Conservation (phyloP, 1,284 basidiomycete species). For the Melampsora americana region DNA sequence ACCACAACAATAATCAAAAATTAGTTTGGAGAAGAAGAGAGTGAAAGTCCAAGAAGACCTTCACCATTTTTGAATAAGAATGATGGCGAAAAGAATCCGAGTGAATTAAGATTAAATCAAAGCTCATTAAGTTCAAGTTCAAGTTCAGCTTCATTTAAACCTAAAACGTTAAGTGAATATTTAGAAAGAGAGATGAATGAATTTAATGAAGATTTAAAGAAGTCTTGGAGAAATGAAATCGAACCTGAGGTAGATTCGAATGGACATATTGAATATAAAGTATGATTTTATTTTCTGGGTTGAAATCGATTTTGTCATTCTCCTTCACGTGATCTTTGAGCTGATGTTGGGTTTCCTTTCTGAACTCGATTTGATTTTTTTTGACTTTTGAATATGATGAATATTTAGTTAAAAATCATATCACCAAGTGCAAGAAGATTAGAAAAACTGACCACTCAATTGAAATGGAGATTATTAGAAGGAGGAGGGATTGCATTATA, state of each 20-base stretch:
- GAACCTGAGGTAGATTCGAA: conserved; percentile 51
- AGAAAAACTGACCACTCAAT: conserved; percentile 52
- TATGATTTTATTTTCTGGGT: too few species aligned
- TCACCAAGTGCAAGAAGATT: conserved; percentile 51
- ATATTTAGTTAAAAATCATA: conserved; percentile 50
- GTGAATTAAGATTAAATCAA: too few species aligned
- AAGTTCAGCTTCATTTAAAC: too few species aligned
- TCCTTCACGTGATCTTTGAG: too few species aligned
- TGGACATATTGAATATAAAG: conserved; percentile 54
- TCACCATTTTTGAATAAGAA: conserved; percentile 12
- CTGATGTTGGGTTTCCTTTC: not conserved
- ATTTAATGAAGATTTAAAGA: too few species aligned
- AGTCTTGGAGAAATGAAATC: conserved; percentile 41
- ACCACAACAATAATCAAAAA: too few species aligned
- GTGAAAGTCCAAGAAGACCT: conserved; percentile 38
- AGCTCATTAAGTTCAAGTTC: too few species aligned
- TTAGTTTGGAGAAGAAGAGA: conserved; percentile 41
- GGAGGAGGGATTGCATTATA: conserved; percentile 52
- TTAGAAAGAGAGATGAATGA: too few species aligned
- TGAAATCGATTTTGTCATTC: too few species aligned
- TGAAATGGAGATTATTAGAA: conserved; percentile 53
- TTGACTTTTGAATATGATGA: too few species aligned
- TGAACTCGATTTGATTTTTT: not conserved
- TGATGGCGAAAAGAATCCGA: too few species aligned
- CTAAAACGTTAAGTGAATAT: too few species aligned